Base-by-base conservation (phyloP, 805 yeast genomes). In the Saccharomycopsis fermentans region DNA sequence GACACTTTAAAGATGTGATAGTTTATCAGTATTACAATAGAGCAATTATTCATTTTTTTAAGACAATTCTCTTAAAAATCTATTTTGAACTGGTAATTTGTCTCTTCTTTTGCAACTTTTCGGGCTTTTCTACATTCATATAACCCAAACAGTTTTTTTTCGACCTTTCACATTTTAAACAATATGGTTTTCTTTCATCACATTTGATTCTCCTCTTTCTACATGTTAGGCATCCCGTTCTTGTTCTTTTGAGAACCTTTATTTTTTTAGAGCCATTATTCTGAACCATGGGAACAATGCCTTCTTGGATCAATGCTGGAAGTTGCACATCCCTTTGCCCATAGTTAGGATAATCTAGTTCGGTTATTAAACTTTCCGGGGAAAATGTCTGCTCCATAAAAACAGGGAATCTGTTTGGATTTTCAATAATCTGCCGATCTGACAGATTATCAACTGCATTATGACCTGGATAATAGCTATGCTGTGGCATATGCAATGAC, bases 181-280 rank as follows among this genome's bases (percentile, higher is more conserved):
- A 86, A 58, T 77, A 74, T 1, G 90, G 90, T 65, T 82, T 84
- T 54, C 83, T 69, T 71, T 86, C 91, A 69, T 86, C 91, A 69
- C 91, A 86, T 71, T 85, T 85, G 65, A 85, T 83, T 52, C 90
- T 73, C 62, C 90, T 71, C 66, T 81, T 79, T 36, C 90, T 75
- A 67, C 91, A 86, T 1, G 91, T 86, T 58, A 84, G 69, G 68
- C 91, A 86, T 2, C 92, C 92, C 0, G 90, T 84, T 65, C 87
- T 74, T 1, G 90, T 86, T 55, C 91, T 73, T 52, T 84, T 60
- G 24, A 59, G 57, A 17, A 55, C 43, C 39, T 55, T 55, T 27
- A 55, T 52, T 37, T 58, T 60, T 35, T 55, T 58, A 9, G 55
- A n/a, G 21, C 39, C 19, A 19, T 58, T 51, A 35, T 40, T 32